Conservation (phyloP, 495 filamentous ascomycete genomes). For the Echria macrotheca region DNA sequence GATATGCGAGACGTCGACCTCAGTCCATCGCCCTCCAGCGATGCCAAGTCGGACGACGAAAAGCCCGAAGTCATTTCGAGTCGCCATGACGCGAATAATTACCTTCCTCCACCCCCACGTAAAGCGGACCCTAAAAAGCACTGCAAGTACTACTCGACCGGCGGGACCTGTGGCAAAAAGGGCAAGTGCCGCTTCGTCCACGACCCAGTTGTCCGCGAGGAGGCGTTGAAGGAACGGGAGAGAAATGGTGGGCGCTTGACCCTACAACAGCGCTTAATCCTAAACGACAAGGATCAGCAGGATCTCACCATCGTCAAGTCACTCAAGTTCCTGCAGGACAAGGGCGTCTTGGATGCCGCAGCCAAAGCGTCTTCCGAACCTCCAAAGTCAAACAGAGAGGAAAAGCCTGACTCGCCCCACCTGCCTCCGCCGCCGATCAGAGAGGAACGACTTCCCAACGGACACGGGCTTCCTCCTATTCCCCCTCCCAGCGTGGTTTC, state of each 20-base stretch:
- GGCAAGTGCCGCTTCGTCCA: conserved; percentile 61
- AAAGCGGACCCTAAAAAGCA: conserved; percentile 49
- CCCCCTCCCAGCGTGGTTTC: conserved; percentile 20
- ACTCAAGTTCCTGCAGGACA: conserved; percentile 46
- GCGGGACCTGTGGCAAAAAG: conserved; percentile 57
- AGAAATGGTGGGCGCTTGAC: conserved; percentile 52
- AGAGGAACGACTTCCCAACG: conserved; percentile 13
- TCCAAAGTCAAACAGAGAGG: conserved; percentile 12
- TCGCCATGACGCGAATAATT: conserved; percentile 27
- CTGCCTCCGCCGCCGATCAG: conserved; percentile 19
- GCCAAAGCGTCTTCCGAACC: not conserved
- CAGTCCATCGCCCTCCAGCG: conserved; percentile 35
- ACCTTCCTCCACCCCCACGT: conserved; percentile 36
- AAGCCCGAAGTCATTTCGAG: conserved; percentile 45
- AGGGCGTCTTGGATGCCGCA: conserved; percentile 25
- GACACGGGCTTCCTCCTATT: conserved; percentile 26
- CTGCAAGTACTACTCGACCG: conserved; percentile 57
- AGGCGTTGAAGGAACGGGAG: conserved; percentile 47
- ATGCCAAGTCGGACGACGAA: conserved; percentile 37
- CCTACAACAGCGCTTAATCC: conserved; percentile 47
- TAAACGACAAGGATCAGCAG: conserved; percentile 54
- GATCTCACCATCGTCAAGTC: conserved; percentile 51
- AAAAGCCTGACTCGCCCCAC: conserved; percentile 10
- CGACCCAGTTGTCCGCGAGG: conserved; percentile 47
- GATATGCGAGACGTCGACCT: conserved; percentile 43